These are phyloP conservation scores for Microbotryomycetes sp. DNA, from an alignment of 1,284 basidiomycete genomes.

Conservation along the genomic window DNA sequence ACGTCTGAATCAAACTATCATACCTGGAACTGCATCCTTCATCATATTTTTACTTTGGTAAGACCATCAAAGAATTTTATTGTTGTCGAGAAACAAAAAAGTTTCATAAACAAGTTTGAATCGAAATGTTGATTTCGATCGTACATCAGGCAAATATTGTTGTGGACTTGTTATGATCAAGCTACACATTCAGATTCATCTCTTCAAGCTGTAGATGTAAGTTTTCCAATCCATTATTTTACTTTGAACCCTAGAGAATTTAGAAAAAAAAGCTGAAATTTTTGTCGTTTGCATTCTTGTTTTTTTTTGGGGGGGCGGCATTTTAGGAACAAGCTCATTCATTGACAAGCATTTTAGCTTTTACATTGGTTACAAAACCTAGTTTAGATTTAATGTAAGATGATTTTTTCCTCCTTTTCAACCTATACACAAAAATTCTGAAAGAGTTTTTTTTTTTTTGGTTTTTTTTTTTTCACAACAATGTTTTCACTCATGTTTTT, in stretches of 20 bases:
- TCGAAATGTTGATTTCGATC: too few species aligned
- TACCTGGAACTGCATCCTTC: constrained; percentile 1
- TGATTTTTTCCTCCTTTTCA: neutral
- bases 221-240: too few species aligned
- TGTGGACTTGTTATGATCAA: constrained; percentile 12
- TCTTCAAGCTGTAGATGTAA: constrained; percentile 1
- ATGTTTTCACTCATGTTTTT: neutral
- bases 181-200: constrained; percentile 11
- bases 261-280: too few species aligned
- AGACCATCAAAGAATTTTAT: too few species aligned
- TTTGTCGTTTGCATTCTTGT: neutral
- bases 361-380: constrained; percentile 11
- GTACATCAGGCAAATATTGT: constrained; percentile 5
- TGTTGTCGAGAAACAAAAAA: too few species aligned
- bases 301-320: neutral
- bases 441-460: too few species aligned
- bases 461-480: neutral
- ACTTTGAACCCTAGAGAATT: neutral
- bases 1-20: too few species aligned
- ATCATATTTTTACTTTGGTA: constrained; percentile 10
- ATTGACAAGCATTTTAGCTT: constrained; percentile 8
- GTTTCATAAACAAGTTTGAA: too few species aligned
- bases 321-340: constrained; percentile 12
- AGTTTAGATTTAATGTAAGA: constrained; percentile 11
- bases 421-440: too few species aligned